These are phyloP conservation scores for Typha latifolia DNA, from an alignment of 176 grass and related monocot species.

Conservation along the genomic window DNA sequence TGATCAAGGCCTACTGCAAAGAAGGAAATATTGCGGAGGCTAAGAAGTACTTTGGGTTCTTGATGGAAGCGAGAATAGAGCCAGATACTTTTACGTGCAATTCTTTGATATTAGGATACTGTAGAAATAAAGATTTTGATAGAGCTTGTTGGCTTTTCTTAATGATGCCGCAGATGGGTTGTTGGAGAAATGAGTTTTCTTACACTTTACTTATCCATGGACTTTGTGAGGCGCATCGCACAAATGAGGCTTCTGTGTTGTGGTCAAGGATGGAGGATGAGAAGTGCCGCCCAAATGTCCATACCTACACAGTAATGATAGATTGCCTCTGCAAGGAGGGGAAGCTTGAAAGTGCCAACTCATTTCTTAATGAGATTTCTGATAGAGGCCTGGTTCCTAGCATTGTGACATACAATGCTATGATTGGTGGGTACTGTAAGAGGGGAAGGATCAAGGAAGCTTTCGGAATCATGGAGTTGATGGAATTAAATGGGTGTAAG, in stretches of 20 bases:
- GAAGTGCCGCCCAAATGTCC: conserved; percentile 46
- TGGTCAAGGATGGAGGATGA: conserved; percentile 50
- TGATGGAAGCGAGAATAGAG: conserved; percentile 32
- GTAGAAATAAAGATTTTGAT: conserved; percentile 32
- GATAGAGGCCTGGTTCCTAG: conserved; percentile 35
- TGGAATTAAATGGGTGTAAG: conserved; percentile 33
- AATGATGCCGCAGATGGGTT: conserved; percentile 70
- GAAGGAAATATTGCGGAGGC: conserved; percentile 42
- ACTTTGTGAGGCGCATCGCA: conserved; percentile 24
- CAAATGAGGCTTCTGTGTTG: conserved; percentile 40
- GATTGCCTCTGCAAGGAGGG: conserved; percentile 51
- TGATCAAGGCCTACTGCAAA: conserved; percentile 72
- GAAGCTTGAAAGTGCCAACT: conserved; percentile 26
- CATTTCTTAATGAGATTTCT: conserved; percentile 66
- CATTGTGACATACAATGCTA: conserved; percentile 46
- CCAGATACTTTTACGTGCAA: conserved; percentile 61
- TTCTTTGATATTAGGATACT: conserved; percentile 42
- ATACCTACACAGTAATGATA: conserved; percentile 52
- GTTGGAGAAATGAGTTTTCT: conserved; percentile 58
- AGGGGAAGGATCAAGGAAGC: conserved; percentile 29
- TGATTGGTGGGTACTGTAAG: conserved; percentile 54
- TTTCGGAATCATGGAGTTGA: conserved; percentile 34
- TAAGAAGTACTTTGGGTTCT: conserved; percentile 33
- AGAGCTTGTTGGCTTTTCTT: conserved; percentile 64
- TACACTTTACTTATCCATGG: conserved; percentile 73